Percentiles rank a stretch among this genome's conserved stretches.
phyloP scores from a whole-genome alignment of 139 green algal species.

The Coelastrella sp. region DNA sequence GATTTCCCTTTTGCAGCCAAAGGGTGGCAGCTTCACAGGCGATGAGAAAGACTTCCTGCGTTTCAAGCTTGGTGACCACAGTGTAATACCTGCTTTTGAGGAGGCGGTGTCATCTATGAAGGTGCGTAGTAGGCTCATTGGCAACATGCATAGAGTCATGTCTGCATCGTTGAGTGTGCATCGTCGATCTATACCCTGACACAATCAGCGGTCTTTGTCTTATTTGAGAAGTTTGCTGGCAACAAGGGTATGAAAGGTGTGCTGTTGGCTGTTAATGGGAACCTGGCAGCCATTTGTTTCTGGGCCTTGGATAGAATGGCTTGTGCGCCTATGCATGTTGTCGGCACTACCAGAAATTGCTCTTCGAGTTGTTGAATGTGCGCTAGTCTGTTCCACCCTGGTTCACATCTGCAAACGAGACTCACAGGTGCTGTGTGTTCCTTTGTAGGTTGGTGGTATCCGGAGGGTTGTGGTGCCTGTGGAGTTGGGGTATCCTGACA shows the following conservation, averaged over 20 bases:
- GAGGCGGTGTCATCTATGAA: conserved; percentile 89
- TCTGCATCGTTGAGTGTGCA: background rate
- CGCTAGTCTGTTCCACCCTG: background rate
- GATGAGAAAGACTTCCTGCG: conserved; percentile 76
- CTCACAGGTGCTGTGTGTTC: background rate
- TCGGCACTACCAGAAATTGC: no score
- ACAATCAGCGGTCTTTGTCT: no score
- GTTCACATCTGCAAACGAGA: background rate
- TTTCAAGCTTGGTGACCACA: conserved; percentile 75
- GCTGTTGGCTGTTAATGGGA: no score
- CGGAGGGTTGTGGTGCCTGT: conserved; percentile 87
- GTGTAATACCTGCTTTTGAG: conserved; percentile 88
- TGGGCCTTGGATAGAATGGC: no score
- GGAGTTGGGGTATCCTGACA: conserved; percentile 87
- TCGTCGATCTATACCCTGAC: no score
- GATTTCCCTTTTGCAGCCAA: conserved; percentile 63
- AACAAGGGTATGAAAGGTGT: no score
- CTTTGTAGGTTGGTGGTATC: conserved; percentile 72
- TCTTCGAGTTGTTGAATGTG: background rate
- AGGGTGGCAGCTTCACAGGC: conserved; percentile 78
- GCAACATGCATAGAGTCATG: no score
- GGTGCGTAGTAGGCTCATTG: conserved; percentile 35
- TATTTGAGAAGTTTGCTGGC: no score
- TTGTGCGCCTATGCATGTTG: no score
- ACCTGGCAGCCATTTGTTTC: no score